Evolutionary conservation across 345 rosid genomes (phyloP), one percentile per base, ranked within the genome.

Genomic region (Salix koriyanagi): DNA sequence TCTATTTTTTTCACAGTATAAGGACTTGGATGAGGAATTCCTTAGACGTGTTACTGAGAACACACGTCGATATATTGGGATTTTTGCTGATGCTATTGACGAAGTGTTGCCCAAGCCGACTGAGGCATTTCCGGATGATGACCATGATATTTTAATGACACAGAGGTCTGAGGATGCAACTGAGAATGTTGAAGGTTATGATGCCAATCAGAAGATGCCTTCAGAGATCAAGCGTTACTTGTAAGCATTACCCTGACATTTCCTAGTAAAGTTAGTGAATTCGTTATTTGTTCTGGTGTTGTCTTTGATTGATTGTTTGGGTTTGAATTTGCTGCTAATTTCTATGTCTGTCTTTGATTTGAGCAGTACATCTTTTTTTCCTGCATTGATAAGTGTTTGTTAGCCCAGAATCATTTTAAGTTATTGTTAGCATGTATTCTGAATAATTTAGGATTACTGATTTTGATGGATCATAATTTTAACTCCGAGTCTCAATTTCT

Each of bases 91-190:
- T 76, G 97, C 97, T 32, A 81, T 92, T 26, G 99, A 96, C 6
- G 97, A 92, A 77, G 73, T 92, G 56, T 79, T 96, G 84, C 99
- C 99, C 1, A 97, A 89, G 81, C 91, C 98, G 62, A 93, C 94
- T 0, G 98, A 93, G 86, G 89, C 94, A 0, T 87, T 94, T 83
- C 92, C 85, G 4, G 99, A 94, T 77, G 98, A 93, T 79, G 98
- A 92, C 70, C 96, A 89, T 65, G 93, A 91, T 81, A 88, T 96
- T 70, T 73, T 93, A 73, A 91, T 96, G 95, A 91, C 96, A 2
- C 99, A 96, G 84, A 91, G 99, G 84, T 83, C 92, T 0, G 97
- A 93, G 75, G 97, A 90, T 72, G 80, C 76, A 6, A 82, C 81
- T 25, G 94, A 92, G 61, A 87, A 79, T 61, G 25, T 79, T 0